Base-by-base conservation (phyloP, 768 basidiomycete species). In the Clitopilus hobsonii region DNA sequence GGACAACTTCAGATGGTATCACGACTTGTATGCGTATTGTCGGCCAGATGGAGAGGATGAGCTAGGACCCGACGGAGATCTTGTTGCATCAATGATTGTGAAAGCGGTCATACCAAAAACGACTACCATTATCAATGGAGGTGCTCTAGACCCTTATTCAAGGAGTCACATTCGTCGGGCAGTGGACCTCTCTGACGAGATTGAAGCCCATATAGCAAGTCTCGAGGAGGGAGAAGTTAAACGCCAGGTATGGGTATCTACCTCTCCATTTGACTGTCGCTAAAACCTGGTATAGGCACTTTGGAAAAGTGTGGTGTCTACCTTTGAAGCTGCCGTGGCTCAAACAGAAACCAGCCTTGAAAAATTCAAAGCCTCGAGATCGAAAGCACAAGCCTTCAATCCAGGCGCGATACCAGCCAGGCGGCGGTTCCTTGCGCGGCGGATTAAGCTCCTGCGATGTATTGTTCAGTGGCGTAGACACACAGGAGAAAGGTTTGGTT, bases 31-130 rank as follows among this genome's bases (percentile, higher is more conserved):
- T 63, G 78, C 81, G 25, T 97, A 95, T 66, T 92, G 88, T 8
- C 78, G 81, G 11, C 83, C 82, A 3, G 69, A 65, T 24, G 73
- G 72, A 5, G 75, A 71, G 13, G 81, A 79, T 53, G 83, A 85
- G 52, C 69, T 91, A 20, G 89, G 91, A 1, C 83, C 89, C 0
- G 92, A 94, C 56, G 93, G 90, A 7, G 94, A 97, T 63, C 74
- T 97, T 22, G 88, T 94, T 28, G 83, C 90, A 11, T 85, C 89
- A 0, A 93, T 95, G 86, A 80, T 95, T 16, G 85, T 89, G n/a
- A 90, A 89, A 0, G 84, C 86, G 0, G 74, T 95, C 38, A 82
- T 89, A 30, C 92, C 94, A 7, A 76, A 86, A 49, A 63, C 97
- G 7, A 81, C 79, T 64, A 89, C 83, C 61, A 64, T 90, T 22